phyloP scores from a whole-genome alignment of 768 basidiomycete species.

The Hygrocybe coccinea region DNA sequence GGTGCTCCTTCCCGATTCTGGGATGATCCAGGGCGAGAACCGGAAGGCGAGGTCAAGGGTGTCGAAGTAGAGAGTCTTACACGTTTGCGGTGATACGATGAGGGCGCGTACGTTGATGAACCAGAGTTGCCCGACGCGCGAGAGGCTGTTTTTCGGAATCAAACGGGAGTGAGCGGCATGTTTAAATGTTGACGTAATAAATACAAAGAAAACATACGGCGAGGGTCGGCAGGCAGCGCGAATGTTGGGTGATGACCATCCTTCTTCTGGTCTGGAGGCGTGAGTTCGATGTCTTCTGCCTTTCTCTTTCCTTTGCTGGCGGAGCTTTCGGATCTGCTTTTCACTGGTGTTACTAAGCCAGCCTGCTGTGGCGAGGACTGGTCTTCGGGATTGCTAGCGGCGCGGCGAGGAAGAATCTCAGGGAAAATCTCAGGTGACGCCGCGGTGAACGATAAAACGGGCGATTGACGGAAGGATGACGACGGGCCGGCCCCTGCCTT shows the following conservation, averaged over 20 bases:
- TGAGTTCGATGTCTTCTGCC: constrained; percentile 55
- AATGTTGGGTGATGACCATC: constrained; percentile 52
- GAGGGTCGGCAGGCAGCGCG: constrained; percentile 45
- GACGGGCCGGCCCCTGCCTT: constrained; percentile 22
- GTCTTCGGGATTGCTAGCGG: neutral
- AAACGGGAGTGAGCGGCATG: neutral
- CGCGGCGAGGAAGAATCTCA: neutral
- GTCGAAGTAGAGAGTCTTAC: constrained; percentile 48
- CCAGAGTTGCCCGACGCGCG: constrained; percentile 45
- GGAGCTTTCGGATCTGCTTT: neutral
- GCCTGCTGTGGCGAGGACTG: neutral
- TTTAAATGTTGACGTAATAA: neutral
- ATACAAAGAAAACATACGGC: constrained; percentile 45
- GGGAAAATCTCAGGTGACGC: constrained; percentile 40
- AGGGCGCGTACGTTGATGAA: constrained; percentile 56
- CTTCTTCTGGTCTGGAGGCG: constrained; percentile 59
- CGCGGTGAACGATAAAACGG: constrained; percentile 35
- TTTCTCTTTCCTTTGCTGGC: constrained; percentile 59
- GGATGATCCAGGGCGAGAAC: constrained; percentile 41
- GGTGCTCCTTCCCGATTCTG: constrained; percentile 22
- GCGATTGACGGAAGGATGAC: constrained; percentile 33
- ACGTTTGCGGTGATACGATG: constrained; percentile 69
- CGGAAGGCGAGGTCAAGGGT: constrained; percentile 33
- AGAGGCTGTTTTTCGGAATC: constrained; percentile 36
- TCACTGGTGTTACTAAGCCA: neutral